Evolutionary conservation across 345 rosid genomes (phyloP), one percentile per base, ranked within the genome.

Genomic region (Reutealis trisperma): DNA sequence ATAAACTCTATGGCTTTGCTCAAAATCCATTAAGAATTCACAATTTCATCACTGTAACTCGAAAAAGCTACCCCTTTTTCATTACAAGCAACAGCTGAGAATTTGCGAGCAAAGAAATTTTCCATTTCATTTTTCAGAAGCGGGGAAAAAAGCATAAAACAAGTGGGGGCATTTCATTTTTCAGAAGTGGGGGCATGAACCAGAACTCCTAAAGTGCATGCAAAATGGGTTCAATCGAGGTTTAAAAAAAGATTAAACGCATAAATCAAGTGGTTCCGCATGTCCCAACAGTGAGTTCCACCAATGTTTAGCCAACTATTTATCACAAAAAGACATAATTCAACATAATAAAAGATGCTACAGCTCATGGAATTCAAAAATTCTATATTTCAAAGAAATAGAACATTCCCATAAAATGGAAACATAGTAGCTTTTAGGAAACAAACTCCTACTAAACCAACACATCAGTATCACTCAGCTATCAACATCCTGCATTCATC

Each of bases 391-490:
- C 58, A 60, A 77, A 77, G 44, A 51, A 27, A 73, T 66, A 60
- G 49, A 32, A 66, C 66, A 70, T 70, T 44, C 68, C 71, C 78
- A 42, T n/a, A 67, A 52, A 66, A 66, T 7, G 22, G 77, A 82
- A 59, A 34, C 25, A 72, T 52, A 64, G 71, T 64, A 72, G 52
- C 44, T 70, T 37, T 62, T 7, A 25, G 55, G 30, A 62, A 67
- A 78, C 75, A 78, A 78, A 65, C 74, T 73, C 73, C 83, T 73
- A 60, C 70, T 41, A 77, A 77, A 85, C 66, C 79, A 78, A 37
- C 62, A 68, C 74, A 80, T 59, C 62, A 66, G 72, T 72, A 65
- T 60, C 52, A 61, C 13, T 34, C 15, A 45, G 72, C 11, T 21
- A 22, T 14, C 63, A 15, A 75, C 52, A 74, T 78, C 73, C 85